phyloP scores from a whole-genome alignment of 208 protist species.

The Leishmania gerbilli region DNA sequence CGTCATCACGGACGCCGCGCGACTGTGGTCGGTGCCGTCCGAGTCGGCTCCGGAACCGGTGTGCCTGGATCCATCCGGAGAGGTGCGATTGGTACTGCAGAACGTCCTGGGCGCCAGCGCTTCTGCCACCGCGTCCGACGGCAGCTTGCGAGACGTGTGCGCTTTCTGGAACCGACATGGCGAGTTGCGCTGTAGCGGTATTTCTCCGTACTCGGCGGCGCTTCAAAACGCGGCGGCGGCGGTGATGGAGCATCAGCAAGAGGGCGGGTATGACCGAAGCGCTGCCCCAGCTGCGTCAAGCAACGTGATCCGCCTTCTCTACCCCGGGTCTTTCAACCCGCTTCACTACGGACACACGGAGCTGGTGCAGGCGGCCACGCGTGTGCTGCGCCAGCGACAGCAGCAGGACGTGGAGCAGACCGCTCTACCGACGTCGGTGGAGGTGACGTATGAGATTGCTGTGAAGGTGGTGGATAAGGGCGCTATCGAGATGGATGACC shows the following conservation, averaged over 20 bases:
- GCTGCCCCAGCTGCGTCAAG: neutral
- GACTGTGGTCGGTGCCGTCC: conserved; percentile 19
- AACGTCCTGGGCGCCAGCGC: conserved; percentile 8
- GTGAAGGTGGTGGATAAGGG: conserved; percentile 68
- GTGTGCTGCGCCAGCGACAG: conserved; percentile 27
- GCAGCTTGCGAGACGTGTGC: conserved; percentile 12
- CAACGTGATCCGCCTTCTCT: conserved; percentile 46
- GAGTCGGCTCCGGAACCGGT: conserved; percentile 10
- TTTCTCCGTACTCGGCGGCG: conserved; percentile 15
- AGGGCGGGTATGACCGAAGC: neutral
- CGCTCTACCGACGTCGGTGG: neutral
- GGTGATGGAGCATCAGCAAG: neutral
- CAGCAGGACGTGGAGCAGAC: neutral
- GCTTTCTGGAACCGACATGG: conserved; percentile 65
- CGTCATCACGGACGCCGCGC: neutral
- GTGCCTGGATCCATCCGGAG: conserved; percentile 8
- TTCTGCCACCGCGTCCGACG: neutral
- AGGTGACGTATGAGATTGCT: conserved; percentile 75
- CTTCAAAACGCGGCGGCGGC: neutral
- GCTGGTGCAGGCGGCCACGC: conserved; percentile 46
- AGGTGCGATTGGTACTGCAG: conserved; percentile 7
- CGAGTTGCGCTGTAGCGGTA: conserved; percentile 34
- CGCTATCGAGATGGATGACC: conserved; percentile 27
- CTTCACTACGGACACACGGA: conserved; percentile 84
- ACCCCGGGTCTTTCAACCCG: conserved; percentile 75